These are phyloP conservation scores for Waltergamsia citrina DNA, from an alignment of 2,329 filamentous ascomycete genomes.

Conservation along the genomic window DNA sequence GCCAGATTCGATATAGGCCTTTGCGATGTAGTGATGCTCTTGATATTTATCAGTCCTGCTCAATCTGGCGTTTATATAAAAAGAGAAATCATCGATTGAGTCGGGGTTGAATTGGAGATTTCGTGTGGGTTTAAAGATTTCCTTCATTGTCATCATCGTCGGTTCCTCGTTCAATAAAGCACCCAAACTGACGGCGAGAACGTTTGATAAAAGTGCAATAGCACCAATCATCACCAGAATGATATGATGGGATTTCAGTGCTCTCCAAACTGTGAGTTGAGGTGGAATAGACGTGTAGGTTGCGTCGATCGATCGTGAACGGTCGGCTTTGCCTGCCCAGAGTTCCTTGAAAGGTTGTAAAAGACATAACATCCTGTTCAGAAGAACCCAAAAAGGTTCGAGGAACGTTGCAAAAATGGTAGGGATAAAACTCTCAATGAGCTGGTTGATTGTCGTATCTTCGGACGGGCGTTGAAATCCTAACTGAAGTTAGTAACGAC, in stretches of 20 bases:
- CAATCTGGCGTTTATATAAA: too few relatives aligned
- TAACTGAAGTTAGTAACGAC: constrained; percentile 8
- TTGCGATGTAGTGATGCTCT: constrained; percentile 20
- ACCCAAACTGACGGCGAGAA: constrained; percentile 41
- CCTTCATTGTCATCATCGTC: too few relatives aligned
- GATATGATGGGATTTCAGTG: constrained; percentile 32
- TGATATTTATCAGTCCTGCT: constrained; percentile 9
- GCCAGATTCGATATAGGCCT: constrained; percentile 32
- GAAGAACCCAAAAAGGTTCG: constrained; percentile 45
- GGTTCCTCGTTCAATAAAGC: constrained; percentile 35
- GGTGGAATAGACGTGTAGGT: constrained; percentile 47
- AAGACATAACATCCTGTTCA: constrained; percentile 43
- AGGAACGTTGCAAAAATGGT: constrained; percentile 43
- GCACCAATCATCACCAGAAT: constrained; percentile 35
- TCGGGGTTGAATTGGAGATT: constrained; percentile 8
- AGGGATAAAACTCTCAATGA: constrained; percentile 40
- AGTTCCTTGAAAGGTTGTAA: constrained; percentile 45
- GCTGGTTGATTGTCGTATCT: constrained; percentile 22
- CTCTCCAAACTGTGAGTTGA: constrained; percentile 36
- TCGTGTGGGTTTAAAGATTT: too few relatives aligned
- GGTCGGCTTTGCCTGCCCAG: constrained; percentile 19
- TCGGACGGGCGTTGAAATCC: constrained; percentile 18
- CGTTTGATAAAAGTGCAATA: constrained; percentile 38
- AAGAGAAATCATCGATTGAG: too few relatives aligned
- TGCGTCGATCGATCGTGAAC: constrained; percentile 27